Conservation (phyloP, 2,329 filamentous ascomycete genomes). For the Colletotrichum liriopes region DNA sequence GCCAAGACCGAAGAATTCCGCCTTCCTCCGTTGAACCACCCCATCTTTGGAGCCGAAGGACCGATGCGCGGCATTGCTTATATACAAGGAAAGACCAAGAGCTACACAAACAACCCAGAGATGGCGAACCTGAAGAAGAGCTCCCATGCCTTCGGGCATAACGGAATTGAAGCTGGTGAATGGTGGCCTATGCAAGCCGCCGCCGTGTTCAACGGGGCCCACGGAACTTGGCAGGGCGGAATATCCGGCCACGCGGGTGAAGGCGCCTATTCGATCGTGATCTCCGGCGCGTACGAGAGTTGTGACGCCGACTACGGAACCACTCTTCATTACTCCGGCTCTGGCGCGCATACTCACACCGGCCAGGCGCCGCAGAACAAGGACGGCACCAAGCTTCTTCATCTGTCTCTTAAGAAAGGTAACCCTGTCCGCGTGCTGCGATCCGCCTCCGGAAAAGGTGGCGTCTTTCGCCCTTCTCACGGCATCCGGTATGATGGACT, state of each 20-base stretch:
- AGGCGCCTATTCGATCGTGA: conserved; percentile 70
- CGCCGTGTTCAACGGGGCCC: conserved; percentile 67
- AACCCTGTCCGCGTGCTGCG: neutral
- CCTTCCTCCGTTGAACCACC: neutral
- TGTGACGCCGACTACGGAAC: conserved; percentile 48
- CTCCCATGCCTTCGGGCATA: conserved; percentile 46
- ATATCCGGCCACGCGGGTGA: conserved; percentile 63
- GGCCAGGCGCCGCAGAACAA: neutral
- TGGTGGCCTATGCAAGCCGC: conserved; percentile 71
- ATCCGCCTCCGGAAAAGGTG: neutral
- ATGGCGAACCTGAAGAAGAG: neutral
- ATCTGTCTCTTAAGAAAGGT: neutral
- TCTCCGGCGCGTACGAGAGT: conserved; percentile 55
- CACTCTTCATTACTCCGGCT: conserved; percentile 48
- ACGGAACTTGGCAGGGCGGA: conserved; percentile 64
- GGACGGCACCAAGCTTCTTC: neutral
- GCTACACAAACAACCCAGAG: neutral
- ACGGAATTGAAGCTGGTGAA: conserved; percentile 54
- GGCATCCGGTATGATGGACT: neutral
- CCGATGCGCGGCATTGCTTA: neutral
- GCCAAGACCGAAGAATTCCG: neutral
- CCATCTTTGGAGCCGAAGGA: neutral
- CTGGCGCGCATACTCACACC: conserved; percentile 25
- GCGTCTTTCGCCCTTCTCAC: neutral
- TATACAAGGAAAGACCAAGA: neutral